phyloP scores from a whole-genome alignment of 768 basidiomycete genomes.

The Filobasidium wieringae region DNA sequence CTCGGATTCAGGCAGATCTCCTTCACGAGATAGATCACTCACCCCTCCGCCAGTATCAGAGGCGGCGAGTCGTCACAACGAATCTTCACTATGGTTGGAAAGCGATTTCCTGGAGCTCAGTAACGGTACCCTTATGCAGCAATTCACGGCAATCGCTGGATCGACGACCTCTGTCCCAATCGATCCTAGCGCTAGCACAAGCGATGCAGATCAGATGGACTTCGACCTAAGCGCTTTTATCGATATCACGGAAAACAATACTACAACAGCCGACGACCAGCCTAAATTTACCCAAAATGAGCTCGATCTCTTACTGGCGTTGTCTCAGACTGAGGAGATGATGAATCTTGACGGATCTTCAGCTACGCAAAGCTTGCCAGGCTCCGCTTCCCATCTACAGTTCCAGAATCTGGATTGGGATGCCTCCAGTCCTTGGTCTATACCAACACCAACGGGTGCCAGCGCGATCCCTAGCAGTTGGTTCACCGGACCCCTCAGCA shows the following conservation, averaged over 20 bases:
- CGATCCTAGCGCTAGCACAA: constrained; percentile 3
- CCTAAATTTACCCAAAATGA: constrained; percentile 11
- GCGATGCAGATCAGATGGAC: constrained; percentile 2
- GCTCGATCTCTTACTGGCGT: constrained; percentile 5
- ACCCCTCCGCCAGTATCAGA: background rate
- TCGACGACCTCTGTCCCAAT: background rate
- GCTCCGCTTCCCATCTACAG: background rate
- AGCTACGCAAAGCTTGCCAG: background rate
- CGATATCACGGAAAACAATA: background rate
- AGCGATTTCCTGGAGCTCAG: too few relatives aligned
- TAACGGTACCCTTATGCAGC: background rate
- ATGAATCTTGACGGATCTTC: background rate
- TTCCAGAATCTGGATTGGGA: constrained; percentile 7
- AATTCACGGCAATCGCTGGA: background rate
- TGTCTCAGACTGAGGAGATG: constrained; percentile 6
- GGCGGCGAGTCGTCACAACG: background rate
- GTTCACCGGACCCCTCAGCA: too few relatives aligned
- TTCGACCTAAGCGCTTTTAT: background rate
- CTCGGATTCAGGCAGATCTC: background rate
- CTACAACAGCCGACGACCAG: background rate
- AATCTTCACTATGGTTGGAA: background rate
- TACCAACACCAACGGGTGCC: constrained; percentile 1
- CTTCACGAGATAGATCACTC: background rate
- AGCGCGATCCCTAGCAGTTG: background rate
- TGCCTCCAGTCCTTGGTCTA: constrained; percentile 8